Evolutionary conservation across 495 filamentous ascomycete species (phyloP), one percentile per base, ranked within the genome.

Genomic region (Trichoderma erinaceum): DNA sequence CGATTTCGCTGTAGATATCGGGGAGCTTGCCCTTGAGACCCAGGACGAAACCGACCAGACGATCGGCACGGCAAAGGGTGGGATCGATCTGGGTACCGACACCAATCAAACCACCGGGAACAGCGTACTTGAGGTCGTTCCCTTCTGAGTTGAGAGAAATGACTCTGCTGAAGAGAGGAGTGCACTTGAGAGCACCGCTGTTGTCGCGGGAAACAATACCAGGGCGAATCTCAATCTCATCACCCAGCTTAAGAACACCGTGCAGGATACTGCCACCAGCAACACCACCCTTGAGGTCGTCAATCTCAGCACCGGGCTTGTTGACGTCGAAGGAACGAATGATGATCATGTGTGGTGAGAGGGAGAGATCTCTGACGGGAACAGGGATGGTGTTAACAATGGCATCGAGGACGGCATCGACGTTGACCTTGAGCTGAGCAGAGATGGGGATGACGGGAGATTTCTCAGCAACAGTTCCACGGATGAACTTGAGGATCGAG

Each of bases 271-370:
- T 92, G 70, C 95, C 95, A 86, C 95, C 95, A 72, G 95, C 95
- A 78, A 99, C 95, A 85, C 95, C 95, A 75, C 95, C 95, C 86
- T 98, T 98, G 70, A 99, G 84, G 72, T 99, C 96, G 41, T 98
- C 96, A 68, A 99, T 97, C 81, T 97, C 96, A n/a, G 96, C 92
- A 86, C 95, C 95, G 46, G 95, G 95, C 85, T 99, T 99, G 87
- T 99, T 99, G 71, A 99, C 96, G 74, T 99, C 95, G 78, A 99
- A 99, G 5, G 93, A 97, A 71, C 95, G 90, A 76, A 99, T 99
- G 73, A 98, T 89, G 73, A 99, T 99, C 91, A 99, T 97, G 80
- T 96, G 92, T 35, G 95, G 95, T 52, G 90, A 90, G 70, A 88
- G 87, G 67, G 87, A 84, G 83, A 98, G 98, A 78, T 97, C 92